These are phyloP conservation scores for Ustilago esculenta DNA, from an alignment of 1,284 basidiomycete species.

Conservation along the genomic window DNA sequence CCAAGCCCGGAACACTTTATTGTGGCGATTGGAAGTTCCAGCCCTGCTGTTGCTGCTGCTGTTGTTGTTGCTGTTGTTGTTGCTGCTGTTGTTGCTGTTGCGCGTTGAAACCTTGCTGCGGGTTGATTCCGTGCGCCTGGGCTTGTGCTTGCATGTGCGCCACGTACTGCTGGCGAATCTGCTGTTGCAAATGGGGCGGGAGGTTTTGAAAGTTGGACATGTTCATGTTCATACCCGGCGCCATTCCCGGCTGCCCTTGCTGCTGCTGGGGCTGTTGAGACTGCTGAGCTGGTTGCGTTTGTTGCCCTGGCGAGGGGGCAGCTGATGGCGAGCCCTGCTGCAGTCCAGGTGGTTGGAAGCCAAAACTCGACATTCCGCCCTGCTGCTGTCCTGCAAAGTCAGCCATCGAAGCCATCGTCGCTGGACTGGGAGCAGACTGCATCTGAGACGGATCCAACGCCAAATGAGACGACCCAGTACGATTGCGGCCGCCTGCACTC, in stretches of 20 bases:
- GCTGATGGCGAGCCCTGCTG: conserved; percentile 18
- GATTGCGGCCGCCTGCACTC: conserved; percentile 26
- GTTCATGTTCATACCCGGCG: conserved; percentile 11
- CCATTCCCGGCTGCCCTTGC: conserved; percentile 18
- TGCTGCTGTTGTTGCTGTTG: conserved; percentile 5
- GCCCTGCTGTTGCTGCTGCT: conserved; percentile 17
- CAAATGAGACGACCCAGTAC: conserved; percentile 27
- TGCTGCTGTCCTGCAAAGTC: conserved; percentile 25
- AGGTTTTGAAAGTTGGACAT: conserved; percentile 42
- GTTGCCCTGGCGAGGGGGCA: conserved; percentile 12
- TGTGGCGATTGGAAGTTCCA: conserved; percentile 37
- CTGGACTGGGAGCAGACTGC: conserved; percentile 29
- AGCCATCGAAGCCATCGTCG: conserved; percentile 14
- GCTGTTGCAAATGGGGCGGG: conserved; percentile 47
- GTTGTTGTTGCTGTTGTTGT: conserved; percentile 20
- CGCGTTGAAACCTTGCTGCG: conserved; percentile 12
- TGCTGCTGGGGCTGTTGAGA: conserved; percentile 2
- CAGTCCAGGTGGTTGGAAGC: conserved; percentile 23
- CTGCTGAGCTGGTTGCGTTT: conserved; percentile 5
- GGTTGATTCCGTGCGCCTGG: conserved; percentile 10
- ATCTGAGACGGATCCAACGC: conserved; percentile 35
- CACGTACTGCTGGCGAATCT: conserved; percentile 48
- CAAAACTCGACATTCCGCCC: conserved; percentile 15
- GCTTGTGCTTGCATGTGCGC: conserved; percentile 42
- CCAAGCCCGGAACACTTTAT: not conserved